A percentile compares a stretch with the other conserved stretches of the same genome.
Evolutionary conservation across 768 basidiomycete species (phyloP).

Genomic region (Macrolepiota albuminosa): DNA sequence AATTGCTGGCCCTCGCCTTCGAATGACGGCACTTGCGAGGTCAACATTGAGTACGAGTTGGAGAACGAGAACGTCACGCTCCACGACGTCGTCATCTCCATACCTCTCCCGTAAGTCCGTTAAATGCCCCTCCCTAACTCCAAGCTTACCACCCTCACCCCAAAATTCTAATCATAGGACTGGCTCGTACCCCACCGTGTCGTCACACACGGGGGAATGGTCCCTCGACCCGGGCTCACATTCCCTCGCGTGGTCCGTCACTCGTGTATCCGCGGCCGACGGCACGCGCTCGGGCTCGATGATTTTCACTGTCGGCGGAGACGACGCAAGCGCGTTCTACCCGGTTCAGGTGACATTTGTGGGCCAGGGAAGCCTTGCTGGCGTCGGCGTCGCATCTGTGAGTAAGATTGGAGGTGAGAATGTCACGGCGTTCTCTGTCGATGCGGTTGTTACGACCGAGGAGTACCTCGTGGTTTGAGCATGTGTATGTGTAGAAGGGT

Average conservation of each 20-base stretch:
- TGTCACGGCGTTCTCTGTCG: constrained; percentile 43
- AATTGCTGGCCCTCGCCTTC: constrained; percentile 96
- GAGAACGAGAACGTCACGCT: constrained; percentile 79
- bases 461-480: constrained; percentile 52
- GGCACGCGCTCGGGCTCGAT: constrained; percentile 74
- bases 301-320: constrained; percentile 85
- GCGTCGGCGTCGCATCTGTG: constrained; percentile 61
- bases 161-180: constrained; percentile 34
- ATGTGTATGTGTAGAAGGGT: not conserved
- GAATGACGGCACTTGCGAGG: constrained; percentile 88
- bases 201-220: constrained; percentile 76
- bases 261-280: constrained; percentile 56
- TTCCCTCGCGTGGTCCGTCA: constrained; percentile 82
- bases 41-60: constrained; percentile 96
- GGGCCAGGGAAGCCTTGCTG: constrained; percentile 75
- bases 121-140: not conserved
- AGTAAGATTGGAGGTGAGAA: constrained; percentile 44
- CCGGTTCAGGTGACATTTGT: constrained; percentile 84
- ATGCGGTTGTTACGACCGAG: constrained; percentile 48
- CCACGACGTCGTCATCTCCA: constrained; percentile 83
- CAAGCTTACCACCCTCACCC: not conserved
- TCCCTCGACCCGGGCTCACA: constrained; percentile 74
- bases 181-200: constrained; percentile 83
- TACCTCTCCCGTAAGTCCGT: constrained; percentile 79
- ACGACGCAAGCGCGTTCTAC: constrained; percentile 85